Conservation (phyloP, 2,329 filamentous ascomycete genomes). For the Leptographium radiaticola region DNA sequence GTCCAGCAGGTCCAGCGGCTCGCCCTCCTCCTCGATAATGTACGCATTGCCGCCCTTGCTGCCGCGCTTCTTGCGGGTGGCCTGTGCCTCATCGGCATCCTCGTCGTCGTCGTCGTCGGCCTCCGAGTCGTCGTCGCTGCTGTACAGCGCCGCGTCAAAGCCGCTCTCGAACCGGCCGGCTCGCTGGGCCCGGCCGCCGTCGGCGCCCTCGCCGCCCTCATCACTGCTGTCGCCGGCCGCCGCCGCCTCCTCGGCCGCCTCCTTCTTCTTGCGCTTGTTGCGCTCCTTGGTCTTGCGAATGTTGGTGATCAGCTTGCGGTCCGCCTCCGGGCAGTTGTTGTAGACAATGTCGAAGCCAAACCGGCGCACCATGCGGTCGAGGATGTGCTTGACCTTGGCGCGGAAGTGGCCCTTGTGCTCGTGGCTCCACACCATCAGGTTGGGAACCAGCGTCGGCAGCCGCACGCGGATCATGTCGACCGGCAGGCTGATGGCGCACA, state of each 20-base stretch:
- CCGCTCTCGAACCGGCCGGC: conserved; percentile 69
- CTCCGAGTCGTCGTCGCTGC: conserved; percentile 51
- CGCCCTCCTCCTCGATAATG: conserved; percentile 88
- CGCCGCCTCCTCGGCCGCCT: conserved; percentile 36
- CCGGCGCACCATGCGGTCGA: conserved; percentile 84
- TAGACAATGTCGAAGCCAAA: conserved; percentile 78
- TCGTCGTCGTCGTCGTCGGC: conserved; percentile 35
- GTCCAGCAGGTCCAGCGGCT: conserved; percentile 87
- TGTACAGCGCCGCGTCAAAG: conserved; percentile 90
- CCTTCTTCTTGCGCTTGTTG: conserved; percentile 77
- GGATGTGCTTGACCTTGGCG: conserved; percentile 93
- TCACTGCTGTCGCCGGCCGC: conserved; percentile 34
- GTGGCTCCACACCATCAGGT: conserved; percentile 90
- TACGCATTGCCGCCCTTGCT: conserved; percentile 58
- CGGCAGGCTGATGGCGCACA: conserved; percentile 78
- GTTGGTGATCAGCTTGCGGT: conserved; percentile 82
- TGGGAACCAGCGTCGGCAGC: conserved; percentile 66
- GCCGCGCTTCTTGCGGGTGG: conserved; percentile 27
- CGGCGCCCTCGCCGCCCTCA: conserved; percentile 33
- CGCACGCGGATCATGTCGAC: conserved; percentile 66
- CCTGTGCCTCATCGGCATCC: not conserved
- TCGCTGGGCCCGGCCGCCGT: conserved; percentile 17
- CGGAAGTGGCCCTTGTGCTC: conserved; percentile 98
- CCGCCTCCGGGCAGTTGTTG: conserved; percentile 67
- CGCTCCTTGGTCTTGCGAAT: conserved; percentile 93